phyloP scores from a whole-genome alignment of 768 basidiomycete species.

The Roridomyces roridus region DNA sequence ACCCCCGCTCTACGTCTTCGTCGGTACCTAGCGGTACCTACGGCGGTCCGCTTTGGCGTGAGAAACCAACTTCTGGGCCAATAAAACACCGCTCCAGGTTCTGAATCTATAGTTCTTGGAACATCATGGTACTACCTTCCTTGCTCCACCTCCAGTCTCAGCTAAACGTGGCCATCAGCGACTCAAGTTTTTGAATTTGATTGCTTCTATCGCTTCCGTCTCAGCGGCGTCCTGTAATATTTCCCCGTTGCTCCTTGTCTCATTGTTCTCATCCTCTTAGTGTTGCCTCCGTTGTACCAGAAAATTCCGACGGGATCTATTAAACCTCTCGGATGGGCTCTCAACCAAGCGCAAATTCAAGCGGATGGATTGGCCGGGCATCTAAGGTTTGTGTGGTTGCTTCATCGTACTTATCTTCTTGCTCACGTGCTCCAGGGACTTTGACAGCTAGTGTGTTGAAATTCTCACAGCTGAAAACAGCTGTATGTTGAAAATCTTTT shows the following conservation, averaged over 20 bases:
- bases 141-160: background rate
- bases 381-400: conserved; percentile 22
- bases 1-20: background rate
- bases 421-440: too few species aligned
- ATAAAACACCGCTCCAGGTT: background rate
- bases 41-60: conserved; percentile 14
- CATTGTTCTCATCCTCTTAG: conserved; percentile 23
- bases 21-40: background rate
- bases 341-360: conserved; percentile 47
- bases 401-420: too few species aligned
- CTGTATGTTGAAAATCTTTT: background rate
- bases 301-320: conserved; percentile 42
- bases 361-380: conserved; percentile 49
- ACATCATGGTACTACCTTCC: background rate
- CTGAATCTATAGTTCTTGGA: background rate
- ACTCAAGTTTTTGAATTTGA: background rate
- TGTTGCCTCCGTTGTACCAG: conserved; percentile 36
- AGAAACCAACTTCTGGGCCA: too few species aligned
- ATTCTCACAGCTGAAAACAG: background rate
- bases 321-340: conserved; percentile 47
- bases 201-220: background rate
- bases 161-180: background rate
- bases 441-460: conserved; percentile 42
- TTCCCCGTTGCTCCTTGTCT: background rate
- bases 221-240: conserved; percentile 2